Evolutionary conservation across 345 rosid genomes (phyloP), one percentile per base, ranked within the genome.

Genomic region (Lenwebbia sp.): DNA sequence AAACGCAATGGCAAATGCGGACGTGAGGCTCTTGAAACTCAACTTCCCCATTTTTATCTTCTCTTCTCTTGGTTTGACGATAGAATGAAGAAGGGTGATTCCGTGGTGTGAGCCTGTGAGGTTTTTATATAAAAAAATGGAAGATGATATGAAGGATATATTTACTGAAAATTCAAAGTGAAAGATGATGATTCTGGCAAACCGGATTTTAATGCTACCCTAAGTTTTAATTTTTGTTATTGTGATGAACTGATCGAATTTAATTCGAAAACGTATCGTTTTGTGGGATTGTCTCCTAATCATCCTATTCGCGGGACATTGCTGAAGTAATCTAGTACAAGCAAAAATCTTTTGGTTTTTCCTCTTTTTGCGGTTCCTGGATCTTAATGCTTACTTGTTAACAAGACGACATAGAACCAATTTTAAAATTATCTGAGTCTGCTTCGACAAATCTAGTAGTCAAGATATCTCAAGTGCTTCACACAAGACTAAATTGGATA

Each of bases 91-190:
- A 65, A 17, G 78, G 78, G 1, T 0, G 25, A 17, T 65, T 2
- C 1, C 7, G 7, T 65, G 44, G 44, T 19, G 3, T 4, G 44
- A 0, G 0, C 25, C 37, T 65, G 3, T 4, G 44, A 0, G 0
- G 44, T 65, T 65, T 25, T 65, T 65, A 8, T 65, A 65, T 17
- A 19, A 33, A 33, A 17, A 33, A 65, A 33, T 33, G 78, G 33
- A 33, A 65, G 78, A 65, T 65, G 8, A 8, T 17, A 19, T 33
- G 60, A 33, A 65, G 13, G 21, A 65, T 65, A 17, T 65, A 33
- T 33, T 33, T 33, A 9, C 78, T 17, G 9, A 65, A 65, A 22
- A 33, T 65, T 65, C 25, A 33, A 33, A 33, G 5, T 19, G 25
- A 65, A 65, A 33, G 44, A 33, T 33, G 44, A 33, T 10, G 78